Evolutionary conservation across 2,329 filamentous ascomycete genomes (phyloP), one percentile per base, ranked within the genome.

Genomic region (Epichloe elymi): DNA sequence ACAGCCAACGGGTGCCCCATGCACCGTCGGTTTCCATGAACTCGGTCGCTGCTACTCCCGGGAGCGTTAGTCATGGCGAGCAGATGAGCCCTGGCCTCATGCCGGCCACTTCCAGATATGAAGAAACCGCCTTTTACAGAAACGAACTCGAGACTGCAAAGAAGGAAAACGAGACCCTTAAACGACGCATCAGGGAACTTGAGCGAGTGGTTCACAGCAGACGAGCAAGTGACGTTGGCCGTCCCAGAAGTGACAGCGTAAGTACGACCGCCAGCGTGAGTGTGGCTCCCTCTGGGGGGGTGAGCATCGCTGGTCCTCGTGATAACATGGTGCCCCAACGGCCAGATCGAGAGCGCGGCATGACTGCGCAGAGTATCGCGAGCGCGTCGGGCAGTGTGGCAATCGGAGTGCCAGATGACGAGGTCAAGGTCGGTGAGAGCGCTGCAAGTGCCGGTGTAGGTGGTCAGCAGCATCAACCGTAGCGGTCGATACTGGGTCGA

Each of bases 121-220:
- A 84, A 56, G 81, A 85, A 63, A 78, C 78, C 1, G 75, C 74
- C 0, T 75, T 74, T 53, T 79, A 79, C 58, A 71, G 80, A 4
- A 70, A 73, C 38, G 81, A 85, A 60, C 67, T 85, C 0, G 81
- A 85, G 23, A 66, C 59, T 5, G 76, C 78, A 39, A 83, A 82
- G 66, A 70, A 73, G 45, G 82, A 85, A 65, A 85, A 85, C 53
- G 81, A 85, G 49, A 62, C 65, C 0, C 65, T 85, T 44, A 82
- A 80, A 68, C 70, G 74, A 50, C 73, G 77, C 14, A 76, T 85
- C 52, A 72, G 79, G 44, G 81, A 85, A 42, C 65, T 85, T 11
- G 82, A 85, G 66, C 70, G 72, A 38, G 65, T 72, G 55, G 67
- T 83, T 7, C 68, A 73, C 6, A 73, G 76, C 46, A 65, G 72